phyloP scores from a whole-genome alignment of 2,329 filamentous ascomycete genomes.

The Didymella glomerata region DNA sequence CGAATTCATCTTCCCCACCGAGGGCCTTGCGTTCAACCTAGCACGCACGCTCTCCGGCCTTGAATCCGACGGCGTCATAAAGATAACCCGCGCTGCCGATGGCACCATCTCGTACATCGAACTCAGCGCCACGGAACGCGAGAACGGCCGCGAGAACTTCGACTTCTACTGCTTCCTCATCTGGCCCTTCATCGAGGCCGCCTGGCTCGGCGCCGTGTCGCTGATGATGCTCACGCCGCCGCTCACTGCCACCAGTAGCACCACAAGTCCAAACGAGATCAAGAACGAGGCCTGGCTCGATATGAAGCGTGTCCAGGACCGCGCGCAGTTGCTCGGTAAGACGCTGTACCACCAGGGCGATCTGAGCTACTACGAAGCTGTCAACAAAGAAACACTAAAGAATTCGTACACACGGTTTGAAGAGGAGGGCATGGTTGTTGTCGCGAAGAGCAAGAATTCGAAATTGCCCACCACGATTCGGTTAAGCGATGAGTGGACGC shows the following conservation, averaged over 20 bases:
- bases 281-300: conserved; percentile 76
- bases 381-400: conserved; percentile 97
- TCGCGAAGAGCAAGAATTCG: conserved; percentile 70
- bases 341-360: conserved; percentile 98
- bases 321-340: conserved; percentile 86
- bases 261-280: no score
- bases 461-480: conserved; percentile 70
- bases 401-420: conserved; percentile 90
- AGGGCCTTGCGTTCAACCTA: conserved; percentile 81
- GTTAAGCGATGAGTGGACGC: conserved; percentile 77
- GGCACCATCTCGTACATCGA: conserved; percentile 70
- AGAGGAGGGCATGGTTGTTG: conserved; percentile 86
- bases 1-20: conserved; percentile 95
- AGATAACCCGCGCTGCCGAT: conserved; percentile 65
- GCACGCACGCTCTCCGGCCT: conserved; percentile 80
- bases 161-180: conserved; percentile 99
- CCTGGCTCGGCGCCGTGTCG: conserved; percentile 89
- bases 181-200: conserved; percentile 97
- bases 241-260: conserved; percentile 34
- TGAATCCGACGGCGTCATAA: conserved; percentile 80
- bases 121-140: conserved; percentile 77
- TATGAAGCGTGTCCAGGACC: conserved; percentile 78
- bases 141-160: conserved; percentile 87
- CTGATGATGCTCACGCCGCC: conserved; percentile 87
- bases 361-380: conserved; percentile 94